phyloP scores from a whole-genome alignment of 1,139 yeast genomes.

The Lodderomyces orthopsilosis region DNA sequence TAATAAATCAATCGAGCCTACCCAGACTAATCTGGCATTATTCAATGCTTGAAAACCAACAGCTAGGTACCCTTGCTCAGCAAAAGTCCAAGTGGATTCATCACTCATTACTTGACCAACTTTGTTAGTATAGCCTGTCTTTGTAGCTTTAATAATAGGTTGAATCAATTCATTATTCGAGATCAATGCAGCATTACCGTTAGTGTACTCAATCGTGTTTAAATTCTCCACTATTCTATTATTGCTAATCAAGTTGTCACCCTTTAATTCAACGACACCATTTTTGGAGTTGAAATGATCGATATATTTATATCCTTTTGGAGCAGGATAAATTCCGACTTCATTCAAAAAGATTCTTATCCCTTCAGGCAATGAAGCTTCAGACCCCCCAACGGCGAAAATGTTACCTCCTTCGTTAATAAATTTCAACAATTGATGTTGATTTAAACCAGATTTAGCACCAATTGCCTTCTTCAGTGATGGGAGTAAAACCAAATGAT shows the following conservation, averaged over 20 bases:
- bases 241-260: constrained; percentile 23
- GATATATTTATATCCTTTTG: constrained; percentile 61
- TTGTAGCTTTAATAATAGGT: constrained; percentile 70
- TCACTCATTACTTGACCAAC: constrained; percentile 32
- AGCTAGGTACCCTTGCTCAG: constrained; percentile 72
- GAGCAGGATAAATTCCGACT: constrained; percentile 81
- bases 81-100: constrained; percentile 74
- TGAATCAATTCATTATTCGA: constrained; percentile 57
- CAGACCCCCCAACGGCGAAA: constrained; percentile 51
- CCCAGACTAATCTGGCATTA: constrained; percentile 80
- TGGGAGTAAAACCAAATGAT: constrained; percentile 41
- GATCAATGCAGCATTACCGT: constrained; percentile 43
- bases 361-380: constrained; percentile 56
- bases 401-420: constrained; percentile 71
- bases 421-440: constrained; percentile 42
- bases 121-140: constrained; percentile 60
- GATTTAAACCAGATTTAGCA: constrained; percentile 32
- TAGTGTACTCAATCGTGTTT: constrained; percentile 25
- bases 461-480: constrained; percentile 32
- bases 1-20: constrained; percentile 64
- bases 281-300: constrained; percentile 57
- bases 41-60: constrained; percentile 81
- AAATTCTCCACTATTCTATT: constrained; percentile 23
- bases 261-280: constrained; percentile 25
- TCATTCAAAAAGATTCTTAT: constrained; percentile 69